Conservation (phyloP, 345 rosid genomes). For the Anastatica hierochuntica region DNA sequence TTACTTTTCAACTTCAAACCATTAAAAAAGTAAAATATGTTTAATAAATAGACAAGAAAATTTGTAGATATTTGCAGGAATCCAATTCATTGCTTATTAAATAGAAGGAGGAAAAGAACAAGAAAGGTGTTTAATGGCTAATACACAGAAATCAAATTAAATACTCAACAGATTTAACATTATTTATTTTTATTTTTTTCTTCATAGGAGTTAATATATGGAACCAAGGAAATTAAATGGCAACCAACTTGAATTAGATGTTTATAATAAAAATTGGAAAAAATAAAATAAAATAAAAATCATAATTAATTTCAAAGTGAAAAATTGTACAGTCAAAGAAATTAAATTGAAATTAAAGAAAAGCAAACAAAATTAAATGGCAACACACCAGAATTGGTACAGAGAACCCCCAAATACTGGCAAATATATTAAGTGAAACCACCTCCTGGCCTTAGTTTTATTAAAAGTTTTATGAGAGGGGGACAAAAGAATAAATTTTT, state of each 20-base stretch:
- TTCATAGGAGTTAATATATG: slow-evolving; percentile 47
- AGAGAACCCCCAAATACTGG: slow-evolving; percentile 21
- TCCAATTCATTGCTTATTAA: slow-evolving; percentile 41
- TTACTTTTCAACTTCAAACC: slow-evolving; percentile 13
- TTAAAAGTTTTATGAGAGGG: slow-evolving; percentile 24
- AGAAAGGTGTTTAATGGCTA: slow-evolving; percentile 43
- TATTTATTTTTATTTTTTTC: slow-evolving; percentile 30
- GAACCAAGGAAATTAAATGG: slow-evolving; percentile 53
- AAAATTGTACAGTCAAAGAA: slow-evolving; percentile 34
- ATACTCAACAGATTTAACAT: slow-evolving; percentile 24
- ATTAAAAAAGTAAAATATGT: background rate
- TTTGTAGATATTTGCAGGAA: slow-evolving; percentile 21
- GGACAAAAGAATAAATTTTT: slow-evolving; percentile 20
- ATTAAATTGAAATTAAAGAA: slow-evolving; percentile 40
- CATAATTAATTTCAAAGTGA: slow-evolving; percentile 39
- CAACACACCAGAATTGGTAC: slow-evolving; percentile 33
- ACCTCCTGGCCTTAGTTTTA: slow-evolving; percentile 22
- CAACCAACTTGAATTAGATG: slow-evolving; percentile 42
- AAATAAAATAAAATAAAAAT: slow-evolving; percentile 28
- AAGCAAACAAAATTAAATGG: slow-evolving; percentile 33
- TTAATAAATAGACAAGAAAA: slow-evolving; percentile 7
- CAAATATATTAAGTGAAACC: slow-evolving; percentile 24
- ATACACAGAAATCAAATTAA: slow-evolving; percentile 23
- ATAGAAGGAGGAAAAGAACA: slow-evolving; percentile 23
- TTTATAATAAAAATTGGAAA: slow-evolving; percentile 8